These are phyloP conservation scores for Penicillium ochrochloron DNA, from an alignment of 495 filamentous ascomycete species.

Conservation along the genomic window DNA sequence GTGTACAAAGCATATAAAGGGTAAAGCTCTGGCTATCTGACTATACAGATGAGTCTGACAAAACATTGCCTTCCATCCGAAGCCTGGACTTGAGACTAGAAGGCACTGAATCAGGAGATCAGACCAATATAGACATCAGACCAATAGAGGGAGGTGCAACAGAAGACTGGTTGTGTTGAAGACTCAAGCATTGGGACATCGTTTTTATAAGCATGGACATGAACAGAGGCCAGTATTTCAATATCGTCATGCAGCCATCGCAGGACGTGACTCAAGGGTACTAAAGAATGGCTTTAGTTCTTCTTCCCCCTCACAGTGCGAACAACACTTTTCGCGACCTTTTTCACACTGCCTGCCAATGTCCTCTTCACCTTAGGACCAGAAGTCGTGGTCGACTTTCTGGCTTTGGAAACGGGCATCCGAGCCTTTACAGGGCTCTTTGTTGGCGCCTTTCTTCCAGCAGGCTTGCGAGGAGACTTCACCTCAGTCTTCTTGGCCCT, in stretches of 20 bases:
- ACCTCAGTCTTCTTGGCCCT: constrained; percentile 18
- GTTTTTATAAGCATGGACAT: not conserved
- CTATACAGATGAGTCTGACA: not conserved
- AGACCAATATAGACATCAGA: not conserved
- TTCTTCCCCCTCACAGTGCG: constrained; percentile 28
- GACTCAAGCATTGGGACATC: not conserved
- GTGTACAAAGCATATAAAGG: not conserved
- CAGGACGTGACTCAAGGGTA: not conserved
- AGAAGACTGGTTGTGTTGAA: not conserved
- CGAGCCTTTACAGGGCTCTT: constrained; percentile 22
- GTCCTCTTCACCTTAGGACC: constrained; percentile 16
- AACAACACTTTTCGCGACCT: constrained; percentile 22
- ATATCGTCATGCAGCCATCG: not conserved
- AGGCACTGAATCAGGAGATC: not conserved
- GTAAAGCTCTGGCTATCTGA: not conserved
- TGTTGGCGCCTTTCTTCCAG: constrained; percentile 21
- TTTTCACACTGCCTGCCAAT: constrained; percentile 24
- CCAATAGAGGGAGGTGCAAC: not conserved
- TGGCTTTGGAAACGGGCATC: constrained; percentile 18
- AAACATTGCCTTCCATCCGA: not conserved
- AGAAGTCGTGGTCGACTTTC: constrained; percentile 16
- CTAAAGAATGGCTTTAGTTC: constrained; percentile 12
- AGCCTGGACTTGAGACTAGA: not conserved
- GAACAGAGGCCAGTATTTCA: not conserved
- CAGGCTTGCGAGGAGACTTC: constrained; percentile 28